phyloP scores from a whole-genome alignment of 129 eudicot species.

The Artemisia tridentata region DNA sequence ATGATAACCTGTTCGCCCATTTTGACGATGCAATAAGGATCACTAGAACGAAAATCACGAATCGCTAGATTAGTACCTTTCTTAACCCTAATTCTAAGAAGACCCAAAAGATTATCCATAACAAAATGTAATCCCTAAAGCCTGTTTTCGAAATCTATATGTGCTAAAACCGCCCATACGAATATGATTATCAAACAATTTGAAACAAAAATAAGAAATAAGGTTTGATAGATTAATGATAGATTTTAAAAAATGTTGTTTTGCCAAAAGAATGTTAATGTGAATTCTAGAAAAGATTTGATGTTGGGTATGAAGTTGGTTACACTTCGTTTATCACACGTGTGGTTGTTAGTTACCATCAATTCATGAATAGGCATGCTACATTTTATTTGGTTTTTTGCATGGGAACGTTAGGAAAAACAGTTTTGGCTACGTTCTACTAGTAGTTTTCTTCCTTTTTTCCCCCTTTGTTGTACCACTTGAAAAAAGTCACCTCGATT shows the following conservation, averaged over 20 bases:
- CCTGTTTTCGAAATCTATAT: constrained; percentile 19
- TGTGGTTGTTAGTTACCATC: constrained; percentile 17
- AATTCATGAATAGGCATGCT: neutral
- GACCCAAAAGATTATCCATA: constrained; percentile 68
- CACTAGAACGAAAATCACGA: constrained; percentile 68
- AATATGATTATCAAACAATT: constrained; percentile 6
- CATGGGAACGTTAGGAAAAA: neutral
- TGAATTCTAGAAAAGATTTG: neutral
- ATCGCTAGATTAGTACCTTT: constrained; percentile 61
- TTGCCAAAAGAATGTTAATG: too few relatives aligned
- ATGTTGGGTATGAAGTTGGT: constrained; percentile 9
- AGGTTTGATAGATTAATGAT: neutral
- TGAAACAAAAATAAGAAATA: neutral
- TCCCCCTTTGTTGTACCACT: too few relatives aligned
- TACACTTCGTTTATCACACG: constrained; percentile 15
- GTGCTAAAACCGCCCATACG: constrained; percentile 35
- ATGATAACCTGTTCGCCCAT: constrained; percentile 56
- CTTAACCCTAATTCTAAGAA: constrained; percentile 59
- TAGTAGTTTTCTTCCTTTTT: too few relatives aligned
- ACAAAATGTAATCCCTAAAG: constrained; percentile 20
- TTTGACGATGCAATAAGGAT: constrained; percentile 65
- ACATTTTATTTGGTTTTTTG: neutral
- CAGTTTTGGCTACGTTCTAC: neutral
- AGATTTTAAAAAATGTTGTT: too few relatives aligned
- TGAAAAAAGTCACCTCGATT: too few relatives aligned